Percentiles rank a stretch among this genome's conserved stretches.
Evolutionary conservation across 2,329 filamentous ascomycete genomes (phyloP).

Genomic region (Paramyrothecium roridum): DNA sequence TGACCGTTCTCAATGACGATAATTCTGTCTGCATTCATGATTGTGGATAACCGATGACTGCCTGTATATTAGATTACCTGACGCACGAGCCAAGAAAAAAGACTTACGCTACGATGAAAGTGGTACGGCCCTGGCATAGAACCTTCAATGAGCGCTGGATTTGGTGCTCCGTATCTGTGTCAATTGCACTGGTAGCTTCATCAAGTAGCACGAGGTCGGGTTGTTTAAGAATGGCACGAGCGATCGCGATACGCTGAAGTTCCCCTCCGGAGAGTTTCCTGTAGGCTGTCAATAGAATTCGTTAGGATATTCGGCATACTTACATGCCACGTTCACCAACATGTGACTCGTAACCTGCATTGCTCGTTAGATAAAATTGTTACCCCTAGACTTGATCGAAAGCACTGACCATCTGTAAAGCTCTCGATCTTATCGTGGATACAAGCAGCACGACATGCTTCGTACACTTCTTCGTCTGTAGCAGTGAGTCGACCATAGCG

Average conservation of each 20-base stretch:
- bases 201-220: slow-evolving; percentile 76
- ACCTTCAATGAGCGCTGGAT: slow-evolving; percentile 60
- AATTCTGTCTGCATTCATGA: slow-evolving; percentile 66
- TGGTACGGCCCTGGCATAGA: slow-evolving; percentile 60
- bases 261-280: slow-evolving; percentile 65
- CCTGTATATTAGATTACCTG: slow-evolving; percentile 28
- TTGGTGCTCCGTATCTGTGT: slow-evolving; percentile 65
- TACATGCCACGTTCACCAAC: slow-evolving; percentile 50
- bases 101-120: slow-evolving; percentile 61
- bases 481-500: slow-evolving; percentile 53
- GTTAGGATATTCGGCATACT: slow-evolving; percentile 11
- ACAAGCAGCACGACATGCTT: slow-evolving; percentile 52
- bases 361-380: slow-evolving; percentile 5
- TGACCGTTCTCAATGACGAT: slow-evolving; percentile 62
- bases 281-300: slow-evolving; percentile 13
- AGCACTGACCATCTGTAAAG: slow-evolving; percentile 44
- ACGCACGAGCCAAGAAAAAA: neutral
- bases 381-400: neutral
- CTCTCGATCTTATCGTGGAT: slow-evolving; percentile 56
- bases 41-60: slow-evolving; percentile 67
- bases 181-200: slow-evolving; percentile 75
- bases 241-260: slow-evolving; percentile 64
- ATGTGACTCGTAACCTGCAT: slow-evolving; percentile 43
- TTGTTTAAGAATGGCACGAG: slow-evolving; percentile 68
- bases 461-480: slow-evolving; percentile 51